Conservation (phyloP, 495 filamentous ascomycete genomes). For the Penicillium atrosanguineum region DNA sequence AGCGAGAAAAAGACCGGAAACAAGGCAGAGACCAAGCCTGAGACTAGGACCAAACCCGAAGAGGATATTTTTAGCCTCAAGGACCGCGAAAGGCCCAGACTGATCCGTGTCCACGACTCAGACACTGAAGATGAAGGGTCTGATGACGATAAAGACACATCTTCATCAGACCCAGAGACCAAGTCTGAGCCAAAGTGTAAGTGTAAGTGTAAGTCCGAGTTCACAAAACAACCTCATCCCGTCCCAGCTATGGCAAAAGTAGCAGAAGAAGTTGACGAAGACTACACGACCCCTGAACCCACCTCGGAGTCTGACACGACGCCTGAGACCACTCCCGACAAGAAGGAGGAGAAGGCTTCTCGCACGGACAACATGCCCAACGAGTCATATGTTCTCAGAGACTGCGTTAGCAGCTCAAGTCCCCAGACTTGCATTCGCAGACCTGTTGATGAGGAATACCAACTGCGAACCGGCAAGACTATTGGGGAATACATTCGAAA, state of each 20-base stretch:
- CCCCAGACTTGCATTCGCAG: neutral
- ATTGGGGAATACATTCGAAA: neutral
- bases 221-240: neutral
- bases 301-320: neutral
- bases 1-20: neutral
- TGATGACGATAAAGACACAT: neutral
- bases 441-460: neutral
- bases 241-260: neutral
- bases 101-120: conserved; percentile 7
- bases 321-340: neutral
- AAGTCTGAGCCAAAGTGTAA: neutral
- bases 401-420: neutral
- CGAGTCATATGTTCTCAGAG: neutral
- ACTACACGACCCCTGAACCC: neutral
- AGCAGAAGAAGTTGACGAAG: neutral
- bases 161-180: neutral
- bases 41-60: neutral
- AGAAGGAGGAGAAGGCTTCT: neutral
- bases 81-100: conserved; percentile 4
- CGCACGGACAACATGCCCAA: neutral
- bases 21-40: neutral
- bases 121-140: neutral
- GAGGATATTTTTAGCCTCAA: neutral
- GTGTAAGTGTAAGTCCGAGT: neutral
- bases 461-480: neutral